Conservation (phyloP, 805 yeast genomes). For the Wickerhamiella siamensis region DNA sequence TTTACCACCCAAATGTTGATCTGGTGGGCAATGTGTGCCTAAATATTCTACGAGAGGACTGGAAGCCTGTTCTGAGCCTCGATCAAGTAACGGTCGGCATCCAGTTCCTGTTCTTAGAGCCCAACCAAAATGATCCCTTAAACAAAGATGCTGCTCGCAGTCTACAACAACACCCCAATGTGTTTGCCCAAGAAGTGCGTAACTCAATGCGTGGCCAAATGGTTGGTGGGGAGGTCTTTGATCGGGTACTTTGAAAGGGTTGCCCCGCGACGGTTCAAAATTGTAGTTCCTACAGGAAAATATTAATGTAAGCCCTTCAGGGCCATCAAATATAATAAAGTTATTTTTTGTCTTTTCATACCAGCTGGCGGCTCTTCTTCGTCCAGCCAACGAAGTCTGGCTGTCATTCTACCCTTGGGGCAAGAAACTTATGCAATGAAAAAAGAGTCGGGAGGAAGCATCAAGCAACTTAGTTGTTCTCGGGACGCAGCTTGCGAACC, state of each 20-base stretch:
- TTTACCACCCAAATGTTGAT: conserved; percentile 92
- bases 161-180: conserved; percentile 27
- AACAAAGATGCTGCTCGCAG: conserved; percentile 77
- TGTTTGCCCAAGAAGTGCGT: conserved; percentile 44
- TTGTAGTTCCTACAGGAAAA: background rate
- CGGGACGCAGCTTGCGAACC: conserved; percentile 99
- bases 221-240: conserved; percentile 46
- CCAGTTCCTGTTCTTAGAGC: conserved; percentile 73
- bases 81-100: conserved; percentile 75
- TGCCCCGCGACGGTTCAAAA: no score
- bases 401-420: background rate
- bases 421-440: background rate
- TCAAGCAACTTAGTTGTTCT: conserved; percentile 77
- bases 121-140: conserved; percentile 83
- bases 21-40: conserved; percentile 80
- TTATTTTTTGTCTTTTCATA: background rate
- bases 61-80: conserved; percentile 85
- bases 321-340: background rate
- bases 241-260: conserved; percentile 31
- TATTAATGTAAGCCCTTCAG: background rate
- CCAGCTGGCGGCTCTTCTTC: no score
- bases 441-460: no score
- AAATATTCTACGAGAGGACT: conserved; percentile 83
- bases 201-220: conserved; percentile 60
- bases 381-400: no score